These are phyloP conservation scores for Mangifera indica DNA, from an alignment of 345 rosid genomes.

Conservation along the genomic window DNA sequence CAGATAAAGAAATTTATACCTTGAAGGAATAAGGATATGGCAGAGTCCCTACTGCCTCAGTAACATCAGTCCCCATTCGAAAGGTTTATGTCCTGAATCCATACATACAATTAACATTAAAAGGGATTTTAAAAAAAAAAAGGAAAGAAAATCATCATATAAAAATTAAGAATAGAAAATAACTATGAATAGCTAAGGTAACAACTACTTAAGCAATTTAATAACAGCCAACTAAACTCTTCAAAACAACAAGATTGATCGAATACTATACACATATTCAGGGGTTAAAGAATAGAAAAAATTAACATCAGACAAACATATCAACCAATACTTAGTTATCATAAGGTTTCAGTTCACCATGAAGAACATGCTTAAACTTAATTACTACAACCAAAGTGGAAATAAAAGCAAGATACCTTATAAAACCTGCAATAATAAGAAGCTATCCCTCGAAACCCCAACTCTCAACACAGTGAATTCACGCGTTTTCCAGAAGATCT, in stretches of 20 bases:
- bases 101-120: constrained; percentile 14
- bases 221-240: constrained; percentile 10
- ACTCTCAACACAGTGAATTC: not conserved
- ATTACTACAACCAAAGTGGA: not conserved
- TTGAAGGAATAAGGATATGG: constrained; percentile 40
- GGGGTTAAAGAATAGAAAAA: not conserved
- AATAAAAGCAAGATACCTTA: not conserved
- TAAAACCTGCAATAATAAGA: constrained; percentile 14
- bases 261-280: not conserved
- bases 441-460: not conserved
- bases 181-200: too few species aligned
- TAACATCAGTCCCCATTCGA: constrained; percentile 57
- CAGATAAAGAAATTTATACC: constrained; percentile 36
- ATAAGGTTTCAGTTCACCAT: too few species aligned
- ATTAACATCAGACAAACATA: not conserved
- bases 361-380: not conserved
- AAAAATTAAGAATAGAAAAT: too few species aligned
- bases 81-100: constrained; percentile 23
- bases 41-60: constrained; percentile 36
- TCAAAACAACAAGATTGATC: not conserved
- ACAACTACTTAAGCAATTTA: not conserved
- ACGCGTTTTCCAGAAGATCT: not conserved
- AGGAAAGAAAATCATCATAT: too few species aligned
- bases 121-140: not conserved
- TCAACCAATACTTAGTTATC: not conserved